Base-by-base conservation (phyloP, 2,329 filamentous ascomycete species). In the Fusarium camptoceras region DNA sequence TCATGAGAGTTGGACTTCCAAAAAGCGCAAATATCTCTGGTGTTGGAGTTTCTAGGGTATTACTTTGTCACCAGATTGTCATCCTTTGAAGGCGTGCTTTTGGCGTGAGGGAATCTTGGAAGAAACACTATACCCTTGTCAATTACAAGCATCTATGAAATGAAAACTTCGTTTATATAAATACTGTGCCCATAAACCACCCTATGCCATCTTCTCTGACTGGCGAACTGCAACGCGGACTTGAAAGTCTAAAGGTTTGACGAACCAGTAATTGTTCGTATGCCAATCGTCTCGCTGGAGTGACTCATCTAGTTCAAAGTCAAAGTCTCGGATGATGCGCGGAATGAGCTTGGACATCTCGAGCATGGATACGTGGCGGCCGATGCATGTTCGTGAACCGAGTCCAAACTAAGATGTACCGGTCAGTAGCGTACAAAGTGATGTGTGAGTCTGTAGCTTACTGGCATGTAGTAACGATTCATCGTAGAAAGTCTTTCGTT, bases 281-380 rank as follows among this genome's bases (percentile, higher is more conserved):
- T 66, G 53, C 68, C 68, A 71, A 0, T 56, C 44, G 3, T 56
- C 27, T 0, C 28, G 11, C 8, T 47, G 46, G 1, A 71, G 47
- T 2, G 48, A 63, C 20, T 20, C n/a, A 7, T 64, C 64, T 3
- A 72, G 49, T 0, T 31, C 30, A n/a, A 75, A 75, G 9, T 75
- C 48, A 27, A 75, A 75, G 3, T 75, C 73, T 11, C 69, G 64
- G 4, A 75, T 37, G 3, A 75, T 58, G 15, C 56, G 41, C 1
- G 73, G 73, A 1, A 75, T 59, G 3, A 75, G 64, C 18, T 75
- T 75, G 0, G 63, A 69, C 62, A 75, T 75, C n/a, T 75, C 73
- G 6, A 75, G 69, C 53, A 72, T 71, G 1, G 73, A 75, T 11
- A 75, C 62, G 4, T 75, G 72, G 0, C 71, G 70, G 0, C 73